Base-by-base conservation (phyloP, 371 early-diverging fungal species). In the Rhizopus arrhizus region DNA sequence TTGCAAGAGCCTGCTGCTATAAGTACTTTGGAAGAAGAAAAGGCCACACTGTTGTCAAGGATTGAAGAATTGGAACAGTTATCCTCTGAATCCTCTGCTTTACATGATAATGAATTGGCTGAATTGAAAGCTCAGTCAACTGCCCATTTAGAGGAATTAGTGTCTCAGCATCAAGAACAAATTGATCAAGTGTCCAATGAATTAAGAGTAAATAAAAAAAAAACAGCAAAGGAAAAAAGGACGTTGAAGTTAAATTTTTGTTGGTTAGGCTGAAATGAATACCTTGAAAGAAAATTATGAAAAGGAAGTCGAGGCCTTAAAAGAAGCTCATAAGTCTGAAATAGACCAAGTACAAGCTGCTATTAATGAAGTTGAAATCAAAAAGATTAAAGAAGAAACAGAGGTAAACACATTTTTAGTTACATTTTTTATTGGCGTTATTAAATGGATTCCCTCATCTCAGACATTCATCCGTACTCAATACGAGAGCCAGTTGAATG, bases 331-430 rank as follows among this genome's bases (percentile, higher is more conserved):
- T 53, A 15, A 59, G 28, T 15, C 41, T 31, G 60, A 68, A 40
- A n/a, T 68, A 1, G 45, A 53, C 11, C 57, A 64, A 43, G 45
- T 68, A 2, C 68, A 68, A 38, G 61, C 54, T 12, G 64, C 56
- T 9, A 48, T 68, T n/a, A 42, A 62, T 42, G 68, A 68, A 53
- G 43, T 28, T 10, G 64, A 68, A 35, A 68, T 68, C 10, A 38
- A 59, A 33, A 59, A 29, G 31, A 5, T 55, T 48, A 57, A 49
- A n/a, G 46, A 42, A 42, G 68, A 64, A 33, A 59, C 68, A 11
- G 68, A 68, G 56, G 68, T 61, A 61, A 22, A 22, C 22, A 22
- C 22, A 22, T 22, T 22, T 22, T 22, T 22, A 56, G 36, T 11
- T 34, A 8, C 6, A 38, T 38, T 38, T 22, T 22, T 22, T 22